These are phyloP conservation scores for Kwoniella dejecticola DNA, from an alignment of 768 basidiomycete genomes.

Conservation along the genomic window DNA sequence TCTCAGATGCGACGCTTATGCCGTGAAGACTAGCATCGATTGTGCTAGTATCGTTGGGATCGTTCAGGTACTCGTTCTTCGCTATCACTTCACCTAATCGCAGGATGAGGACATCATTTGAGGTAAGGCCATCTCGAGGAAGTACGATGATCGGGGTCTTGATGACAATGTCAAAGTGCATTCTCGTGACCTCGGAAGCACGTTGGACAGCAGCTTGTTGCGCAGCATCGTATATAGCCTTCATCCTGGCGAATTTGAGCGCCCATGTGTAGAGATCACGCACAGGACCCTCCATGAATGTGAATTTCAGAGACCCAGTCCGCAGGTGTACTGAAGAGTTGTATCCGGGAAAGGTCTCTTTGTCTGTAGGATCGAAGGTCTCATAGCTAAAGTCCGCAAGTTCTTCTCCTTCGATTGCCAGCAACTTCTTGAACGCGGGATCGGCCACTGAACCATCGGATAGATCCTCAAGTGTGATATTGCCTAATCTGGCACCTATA, in stretches of 20 bases:
- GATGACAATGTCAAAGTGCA: conserved; percentile 88
- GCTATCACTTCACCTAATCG: conserved; percentile 87
- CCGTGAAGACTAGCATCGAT: conserved; percentile 77
- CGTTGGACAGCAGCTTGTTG: conserved; percentile 87
- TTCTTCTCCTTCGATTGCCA: conserved; percentile 91
- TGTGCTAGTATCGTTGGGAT: conserved; percentile 62
- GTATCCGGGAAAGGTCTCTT: conserved; percentile 71
- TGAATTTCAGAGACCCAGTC: conserved; percentile 85
- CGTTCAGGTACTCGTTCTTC: conserved; percentile 66
- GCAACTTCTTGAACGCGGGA: conserved; percentile 75
- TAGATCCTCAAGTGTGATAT: conserved; percentile 73
- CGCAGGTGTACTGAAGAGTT: conserved; percentile 79
- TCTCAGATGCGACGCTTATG: conserved; percentile 75
- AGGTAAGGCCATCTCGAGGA: conserved; percentile 65
- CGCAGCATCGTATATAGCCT: conserved; percentile 91
- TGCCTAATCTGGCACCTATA: conserved; percentile 78
- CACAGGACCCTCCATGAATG: conserved; percentile 88
- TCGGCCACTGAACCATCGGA: conserved; percentile 58
- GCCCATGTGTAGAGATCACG: conserved; percentile 81
- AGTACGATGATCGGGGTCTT: conserved; percentile 91
- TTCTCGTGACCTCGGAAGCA: conserved; percentile 74
- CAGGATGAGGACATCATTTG: conserved; percentile 72
- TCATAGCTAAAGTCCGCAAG: conserved; percentile 93
- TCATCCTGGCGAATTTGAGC: conserved; percentile 81
- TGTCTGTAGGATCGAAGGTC: conserved; percentile 73